phyloP scores from a whole-genome alignment of 108 stramenopile species.

The Cyclotella atomus region DNA sequence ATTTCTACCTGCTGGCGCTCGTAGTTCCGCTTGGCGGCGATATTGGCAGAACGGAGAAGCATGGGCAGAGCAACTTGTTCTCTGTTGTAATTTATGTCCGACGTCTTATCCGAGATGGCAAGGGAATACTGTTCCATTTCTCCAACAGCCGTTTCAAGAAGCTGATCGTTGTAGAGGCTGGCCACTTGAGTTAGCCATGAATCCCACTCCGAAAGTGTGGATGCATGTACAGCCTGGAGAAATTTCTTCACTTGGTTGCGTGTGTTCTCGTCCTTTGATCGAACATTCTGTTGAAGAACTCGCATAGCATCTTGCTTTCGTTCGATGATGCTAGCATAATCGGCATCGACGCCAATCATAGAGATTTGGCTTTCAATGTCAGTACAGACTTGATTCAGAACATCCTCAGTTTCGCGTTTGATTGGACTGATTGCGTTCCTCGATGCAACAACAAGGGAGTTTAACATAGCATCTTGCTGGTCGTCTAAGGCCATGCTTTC shows the following conservation, averaged over 20 bases:
- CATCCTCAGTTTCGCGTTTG: constrained; percentile 35
- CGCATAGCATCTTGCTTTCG: constrained; percentile 31
- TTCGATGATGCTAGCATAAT: constrained; percentile 25
- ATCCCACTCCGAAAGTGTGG: constrained; percentile 44
- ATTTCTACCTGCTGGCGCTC: constrained; percentile 32
- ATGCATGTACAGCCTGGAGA: constrained; percentile 25
- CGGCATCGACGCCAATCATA: constrained; percentile 30
- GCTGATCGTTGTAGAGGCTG: constrained; percentile 37
- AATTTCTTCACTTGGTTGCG: constrained; percentile 10
- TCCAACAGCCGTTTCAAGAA: constrained; percentile 15
- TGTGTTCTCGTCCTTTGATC: constrained; percentile 20
- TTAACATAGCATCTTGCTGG: constrained; percentile 27
- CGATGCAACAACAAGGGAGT: constrained; percentile 18
- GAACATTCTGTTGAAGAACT: constrained; percentile 39
- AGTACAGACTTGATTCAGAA: constrained; percentile 54
- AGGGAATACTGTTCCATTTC: constrained; percentile 10
- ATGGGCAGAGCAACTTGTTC: constrained; percentile 34
- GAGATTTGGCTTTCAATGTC: constrained; percentile 62
- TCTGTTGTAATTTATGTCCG: constrained; percentile 23
- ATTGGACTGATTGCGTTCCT: constrained; percentile 4
- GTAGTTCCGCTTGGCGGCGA: constrained; percentile 44
- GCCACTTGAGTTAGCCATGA: constrained; percentile 56
- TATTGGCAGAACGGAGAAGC: constrained; percentile 33
- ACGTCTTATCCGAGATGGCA: constrained; percentile 24
- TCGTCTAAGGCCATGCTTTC: constrained; percentile 2